Percentiles rank a stretch among this genome's conserved stretches.
Evolutionary conservation across 257 asterid genomes (phyloP).

Genomic region (Forsythia suspensa): DNA sequence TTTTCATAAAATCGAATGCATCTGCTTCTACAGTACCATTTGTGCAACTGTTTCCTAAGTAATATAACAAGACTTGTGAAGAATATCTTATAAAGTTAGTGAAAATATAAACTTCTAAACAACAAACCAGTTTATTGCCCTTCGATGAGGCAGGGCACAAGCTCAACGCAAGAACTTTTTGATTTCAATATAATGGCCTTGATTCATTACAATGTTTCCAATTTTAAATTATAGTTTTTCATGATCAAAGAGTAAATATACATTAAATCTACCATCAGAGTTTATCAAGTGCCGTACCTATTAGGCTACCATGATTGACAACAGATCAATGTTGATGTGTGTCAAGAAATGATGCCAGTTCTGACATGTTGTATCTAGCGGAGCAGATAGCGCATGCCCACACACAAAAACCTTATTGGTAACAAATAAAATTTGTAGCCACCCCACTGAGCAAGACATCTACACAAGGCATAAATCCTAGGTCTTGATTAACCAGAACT

Average conservation of each 20-base stretch:
- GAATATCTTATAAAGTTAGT: not conserved
- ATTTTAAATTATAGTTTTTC: not conserved
- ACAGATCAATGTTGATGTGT: not conserved
- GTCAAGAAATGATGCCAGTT: not conserved
- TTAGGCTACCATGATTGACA: not conserved
- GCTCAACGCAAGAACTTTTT: not conserved
- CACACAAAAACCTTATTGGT: not conserved
- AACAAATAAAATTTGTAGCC: not conserved
- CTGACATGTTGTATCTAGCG: not conserved
- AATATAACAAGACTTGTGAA: not conserved
- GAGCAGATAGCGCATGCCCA: not conserved
- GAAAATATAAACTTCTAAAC: not conserved
- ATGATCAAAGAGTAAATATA: not conserved
- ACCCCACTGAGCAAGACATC: not conserved
- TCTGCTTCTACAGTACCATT: not conserved
- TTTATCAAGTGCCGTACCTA: not conserved
- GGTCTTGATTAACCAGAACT: not conserved
- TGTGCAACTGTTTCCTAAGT: not conserved
- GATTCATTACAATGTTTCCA: not conserved
- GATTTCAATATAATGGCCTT: not conserved
- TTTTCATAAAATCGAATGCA: not conserved
- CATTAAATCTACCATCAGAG: not conserved
- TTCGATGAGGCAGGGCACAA: not conserved
- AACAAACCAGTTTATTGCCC: not conserved
- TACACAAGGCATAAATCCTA: not conserved